Conservation (phyloP, 1,284 basidiomycete species). For the Malassezia sympodialis region DNA sequence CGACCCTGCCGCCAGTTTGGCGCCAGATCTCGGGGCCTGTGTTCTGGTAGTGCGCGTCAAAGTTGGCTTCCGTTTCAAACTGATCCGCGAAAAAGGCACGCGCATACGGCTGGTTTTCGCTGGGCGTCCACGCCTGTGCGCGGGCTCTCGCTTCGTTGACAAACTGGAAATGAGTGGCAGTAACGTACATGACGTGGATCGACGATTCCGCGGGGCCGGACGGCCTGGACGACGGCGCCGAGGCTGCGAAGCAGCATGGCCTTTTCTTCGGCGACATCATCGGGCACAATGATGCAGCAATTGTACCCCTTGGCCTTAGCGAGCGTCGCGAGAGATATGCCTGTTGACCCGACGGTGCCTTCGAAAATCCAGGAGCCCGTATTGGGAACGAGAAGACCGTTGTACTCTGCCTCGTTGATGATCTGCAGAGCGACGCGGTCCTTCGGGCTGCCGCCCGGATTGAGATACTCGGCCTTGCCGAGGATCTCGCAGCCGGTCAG, state of each 20-base stretch:
- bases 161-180: constrained; percentile 18
- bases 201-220: constrained; percentile 42
- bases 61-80: constrained; percentile 73
- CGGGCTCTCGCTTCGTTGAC: constrained; percentile 41
- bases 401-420: constrained; percentile 70
- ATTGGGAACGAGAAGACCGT: constrained; percentile 70
- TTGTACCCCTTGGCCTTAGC: constrained; percentile 59
- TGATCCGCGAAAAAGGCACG: constrained; percentile 70
- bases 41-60: constrained; percentile 73
- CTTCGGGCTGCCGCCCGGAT: constrained; percentile 95
- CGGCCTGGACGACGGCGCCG: constrained; percentile 72
- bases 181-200: constrained; percentile 35
- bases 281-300: constrained; percentile 50
- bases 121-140: constrained; percentile 26
- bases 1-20: constrained; percentile 71
- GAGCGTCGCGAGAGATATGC: constrained; percentile 80
- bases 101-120: constrained; percentile 21
- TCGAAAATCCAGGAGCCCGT: constrained; percentile 92
- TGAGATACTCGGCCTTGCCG: constrained; percentile 93
- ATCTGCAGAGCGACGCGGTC: constrained; percentile 82
- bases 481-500: constrained; percentile 84
- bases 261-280: constrained; percentile 71
- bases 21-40: constrained; percentile 94
- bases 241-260: constrained; percentile 70
- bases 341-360: constrained; percentile 83